These are phyloP conservation scores for Filosporella fistucella DNA, from an alignment of 495 filamentous ascomycete genomes.

Conservation along the genomic window DNA sequence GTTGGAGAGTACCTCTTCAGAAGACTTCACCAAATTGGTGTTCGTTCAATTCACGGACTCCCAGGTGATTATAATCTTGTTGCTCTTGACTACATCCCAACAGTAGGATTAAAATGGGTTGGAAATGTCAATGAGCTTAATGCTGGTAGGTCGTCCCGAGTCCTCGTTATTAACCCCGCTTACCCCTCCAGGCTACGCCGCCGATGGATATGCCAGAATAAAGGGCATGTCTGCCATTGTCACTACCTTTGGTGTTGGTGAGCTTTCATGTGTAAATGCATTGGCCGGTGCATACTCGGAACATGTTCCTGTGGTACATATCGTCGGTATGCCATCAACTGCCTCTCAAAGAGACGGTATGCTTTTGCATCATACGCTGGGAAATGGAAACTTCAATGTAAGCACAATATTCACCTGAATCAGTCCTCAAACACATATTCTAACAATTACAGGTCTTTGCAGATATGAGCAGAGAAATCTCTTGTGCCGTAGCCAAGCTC, in stretches of 20 bases:
- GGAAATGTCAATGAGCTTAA: conserved; percentile 82
- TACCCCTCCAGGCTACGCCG: conserved; percentile 55
- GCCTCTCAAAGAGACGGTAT: conserved; percentile 54
- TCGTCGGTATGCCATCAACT: conserved; percentile 68
- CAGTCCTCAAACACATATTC: neutral
- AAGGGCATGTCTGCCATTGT: conserved; percentile 69
- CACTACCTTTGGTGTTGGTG: conserved; percentile 79
- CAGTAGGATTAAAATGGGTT: conserved; percentile 64
- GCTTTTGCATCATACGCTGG: conserved; percentile 90
- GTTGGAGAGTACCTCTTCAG: conserved; percentile 65
- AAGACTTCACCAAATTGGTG: conserved; percentile 62
- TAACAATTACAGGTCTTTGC: conserved; percentile 50
- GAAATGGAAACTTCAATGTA: conserved; percentile 79
- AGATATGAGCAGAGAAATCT: conserved; percentile 70
- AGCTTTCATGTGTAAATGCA: conserved; percentile 71
- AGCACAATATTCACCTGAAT: too few relatives aligned
- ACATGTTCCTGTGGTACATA: conserved; percentile 73
- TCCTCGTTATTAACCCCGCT: neutral
- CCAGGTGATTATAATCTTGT: conserved; percentile 76
- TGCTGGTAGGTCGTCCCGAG: conserved; percentile 43
- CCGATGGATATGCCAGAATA: conserved; percentile 74
- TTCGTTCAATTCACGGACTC: conserved; percentile 62
- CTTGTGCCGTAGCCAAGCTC: conserved; percentile 64
- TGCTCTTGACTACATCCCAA: conserved; percentile 61
- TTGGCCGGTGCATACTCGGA: conserved; percentile 71